These are phyloP conservation scores for Xylaria acuta DNA, from an alignment of 495 filamentous ascomycete genomes.

Conservation along the genomic window DNA sequence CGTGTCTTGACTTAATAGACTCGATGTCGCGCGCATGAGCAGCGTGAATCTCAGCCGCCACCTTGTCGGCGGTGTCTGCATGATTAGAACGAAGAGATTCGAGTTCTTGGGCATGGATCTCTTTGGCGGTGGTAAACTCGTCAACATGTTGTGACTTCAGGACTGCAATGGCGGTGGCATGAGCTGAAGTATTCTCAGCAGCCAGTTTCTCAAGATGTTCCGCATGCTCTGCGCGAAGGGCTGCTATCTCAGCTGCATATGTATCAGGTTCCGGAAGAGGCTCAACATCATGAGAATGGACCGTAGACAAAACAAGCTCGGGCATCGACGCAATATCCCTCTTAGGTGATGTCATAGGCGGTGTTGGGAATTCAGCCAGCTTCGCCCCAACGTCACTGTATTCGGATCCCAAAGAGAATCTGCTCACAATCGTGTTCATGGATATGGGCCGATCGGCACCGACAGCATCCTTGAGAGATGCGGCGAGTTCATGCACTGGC, in stretches of 20 bases:
- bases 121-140: slow-evolving; percentile 42
- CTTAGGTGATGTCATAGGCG: slow-evolving; percentile 46
- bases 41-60: slow-evolving; percentile 39
- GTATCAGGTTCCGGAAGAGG: slow-evolving; percentile 42
- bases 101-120: slow-evolving; percentile 47
- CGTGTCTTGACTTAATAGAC: slow-evolving; percentile 49
- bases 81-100: slow-evolving; percentile 48
- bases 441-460: slow-evolving; percentile 42
- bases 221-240: slow-evolving; percentile 52
- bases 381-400: slow-evolving; percentile 52
- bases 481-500: slow-evolving; percentile 40
- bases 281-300: slow-evolving; percentile 43
- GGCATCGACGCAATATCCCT: slow-evolving; percentile 27
- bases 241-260: slow-evolving; percentile 32
- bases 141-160: slow-evolving; percentile 54
- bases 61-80: slow-evolving; percentile 46
- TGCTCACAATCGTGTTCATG: slow-evolving; percentile 43
- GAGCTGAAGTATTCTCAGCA: slow-evolving; percentile 53
- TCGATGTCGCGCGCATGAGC: slow-evolving; percentile 45
- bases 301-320: slow-evolving; percentile 39
- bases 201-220: slow-evolving; percentile 51
- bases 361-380: slow-evolving; percentile 54
- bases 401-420: slow-evolving; percentile 36
- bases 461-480: slow-evolving; percentile 30
- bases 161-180: slow-evolving; percentile 50